A percentile compares a stretch with the other conserved stretches of the same genome.
phyloP scores from a whole-genome alignment of 805 yeast genomes.

The Spathaspora arborariae region DNA sequence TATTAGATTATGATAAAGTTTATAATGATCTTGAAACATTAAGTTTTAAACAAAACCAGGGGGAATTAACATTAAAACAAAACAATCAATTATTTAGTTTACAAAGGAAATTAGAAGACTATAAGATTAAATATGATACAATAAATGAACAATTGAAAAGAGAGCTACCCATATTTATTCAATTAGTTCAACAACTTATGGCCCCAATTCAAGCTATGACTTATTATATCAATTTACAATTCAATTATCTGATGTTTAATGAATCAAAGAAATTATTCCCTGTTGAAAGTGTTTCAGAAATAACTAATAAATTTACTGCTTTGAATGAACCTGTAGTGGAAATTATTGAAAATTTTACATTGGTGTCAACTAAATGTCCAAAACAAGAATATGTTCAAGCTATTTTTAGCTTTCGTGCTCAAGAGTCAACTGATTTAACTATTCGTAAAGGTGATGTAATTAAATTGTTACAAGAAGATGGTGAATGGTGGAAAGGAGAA shows the following conservation, averaged over 20 bases:
- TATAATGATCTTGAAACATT: conserved; percentile 23
- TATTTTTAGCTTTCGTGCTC: conserved; percentile 32
- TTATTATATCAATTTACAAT: conserved; percentile 36
- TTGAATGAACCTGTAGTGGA: conserved; percentile 9
- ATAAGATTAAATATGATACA: conserved; percentile 25
- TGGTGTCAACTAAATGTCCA: conserved; percentile 22
- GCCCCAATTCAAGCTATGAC: conserved; percentile 27
- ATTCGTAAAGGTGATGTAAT: conserved; percentile 43
- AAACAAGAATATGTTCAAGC: conserved; percentile 31
- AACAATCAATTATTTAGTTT: conserved; percentile 19
- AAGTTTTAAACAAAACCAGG: conserved; percentile 34
- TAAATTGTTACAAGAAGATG: conserved; percentile 25
- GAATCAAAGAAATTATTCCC: not conserved
- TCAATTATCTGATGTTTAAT: conserved; percentile 24
- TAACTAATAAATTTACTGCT: conserved; percentile 8
- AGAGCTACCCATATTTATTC: conserved; percentile 46
- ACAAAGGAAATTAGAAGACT: conserved; percentile 23
- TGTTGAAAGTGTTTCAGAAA: not conserved
- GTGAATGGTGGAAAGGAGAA: conserved; percentile 38
- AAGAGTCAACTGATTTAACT: conserved; percentile 39
- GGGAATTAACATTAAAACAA: conserved; percentile 27
- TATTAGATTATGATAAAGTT: conserved; percentile 36
- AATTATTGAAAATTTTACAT: conserved; percentile 15
- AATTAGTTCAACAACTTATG: conserved; percentile 26
- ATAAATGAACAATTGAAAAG: conserved; percentile 36